These are phyloP conservation scores for Penicillium olsonii DNA, from an alignment of 2,329 filamentous ascomycete species.

Conservation along the genomic window DNA sequence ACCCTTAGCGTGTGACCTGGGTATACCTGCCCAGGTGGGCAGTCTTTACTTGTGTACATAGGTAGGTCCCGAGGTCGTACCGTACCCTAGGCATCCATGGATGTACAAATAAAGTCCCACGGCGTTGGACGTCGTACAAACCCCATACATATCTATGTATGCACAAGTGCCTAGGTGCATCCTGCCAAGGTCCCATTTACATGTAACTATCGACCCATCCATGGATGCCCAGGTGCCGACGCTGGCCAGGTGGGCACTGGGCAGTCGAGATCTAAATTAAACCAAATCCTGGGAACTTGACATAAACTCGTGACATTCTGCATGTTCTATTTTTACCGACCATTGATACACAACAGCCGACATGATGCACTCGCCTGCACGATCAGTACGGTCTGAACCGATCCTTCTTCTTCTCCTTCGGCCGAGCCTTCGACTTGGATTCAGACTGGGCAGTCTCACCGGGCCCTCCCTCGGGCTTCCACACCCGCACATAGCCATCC, in stretches of 20 bases:
- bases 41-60: too few relatives aligned
- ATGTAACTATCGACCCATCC: not conserved
- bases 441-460: conserved; percentile 15
- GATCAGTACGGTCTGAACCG: conserved; percentile 42
- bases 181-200: not conserved
- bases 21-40: too few relatives aligned
- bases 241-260: too few relatives aligned
- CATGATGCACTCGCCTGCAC: conserved; percentile 7
- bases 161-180: not conserved
- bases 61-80: too few relatives aligned
- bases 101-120: too few relatives aligned
- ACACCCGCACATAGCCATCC: conserved; percentile 45
- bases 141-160: not conserved
- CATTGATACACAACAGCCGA: conserved; percentile 19
- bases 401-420: conserved; percentile 40
- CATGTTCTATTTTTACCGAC: conserved; percentile 16
- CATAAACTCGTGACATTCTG: not conserved
- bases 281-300: not conserved
- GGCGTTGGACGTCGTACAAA: too few relatives aligned
- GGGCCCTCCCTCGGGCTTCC: conserved; percentile 32
- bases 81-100: too few relatives aligned
- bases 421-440: conserved; percentile 25
- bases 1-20: too few relatives aligned
- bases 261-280: not conserved
- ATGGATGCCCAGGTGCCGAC: too few relatives aligned